These are phyloP conservation scores for Hericium erinaceus DNA, from an alignment of 768 basidiomycete species.

Conservation along the genomic window DNA sequence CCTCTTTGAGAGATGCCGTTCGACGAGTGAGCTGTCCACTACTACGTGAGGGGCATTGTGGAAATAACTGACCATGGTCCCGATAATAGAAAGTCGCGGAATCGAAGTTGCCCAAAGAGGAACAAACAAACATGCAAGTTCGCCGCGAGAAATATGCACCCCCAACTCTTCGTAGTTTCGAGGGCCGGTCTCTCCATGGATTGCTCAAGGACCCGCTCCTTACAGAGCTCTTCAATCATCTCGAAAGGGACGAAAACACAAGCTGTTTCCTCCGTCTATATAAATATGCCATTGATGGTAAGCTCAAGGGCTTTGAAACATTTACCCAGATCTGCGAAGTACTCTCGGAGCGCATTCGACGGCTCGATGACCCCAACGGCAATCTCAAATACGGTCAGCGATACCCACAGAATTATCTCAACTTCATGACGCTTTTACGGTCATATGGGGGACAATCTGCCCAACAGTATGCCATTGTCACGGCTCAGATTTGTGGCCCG, in stretches of 20 bases:
- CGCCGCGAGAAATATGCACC: constrained; percentile 4
- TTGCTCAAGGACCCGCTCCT: constrained; percentile 10
- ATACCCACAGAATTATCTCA: constrained; percentile 9
- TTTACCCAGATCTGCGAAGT: constrained; percentile 12
- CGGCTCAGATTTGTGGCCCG: not conserved
- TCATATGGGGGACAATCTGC: constrained; percentile 13
- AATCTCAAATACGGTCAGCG: constrained; percentile 13
- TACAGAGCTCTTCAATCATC: constrained; percentile 4
- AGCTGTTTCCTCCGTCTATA: constrained; percentile 14
- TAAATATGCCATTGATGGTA: constrained; percentile 5
- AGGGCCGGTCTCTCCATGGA: constrained; percentile 7
- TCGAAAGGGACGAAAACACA: constrained; percentile 8
- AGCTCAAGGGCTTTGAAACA: constrained; percentile 9
- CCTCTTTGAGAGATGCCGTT: not conserved
- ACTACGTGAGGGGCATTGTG: not conserved
- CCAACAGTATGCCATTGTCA: constrained; percentile 12
- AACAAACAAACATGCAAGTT: not conserved
- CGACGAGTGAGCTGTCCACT: not conserved
- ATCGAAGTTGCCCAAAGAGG: not conserved
- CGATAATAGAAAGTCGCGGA: not conserved
- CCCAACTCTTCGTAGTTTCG: not conserved
- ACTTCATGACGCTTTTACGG: constrained; percentile 15
- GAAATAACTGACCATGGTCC: not conserved
- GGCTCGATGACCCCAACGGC: not conserved
- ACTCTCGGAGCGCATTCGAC: constrained; percentile 5